Base-by-base conservation (phyloP, 2,329 filamentous ascomycete genomes). In the Colletotrichum sp. region DNA sequence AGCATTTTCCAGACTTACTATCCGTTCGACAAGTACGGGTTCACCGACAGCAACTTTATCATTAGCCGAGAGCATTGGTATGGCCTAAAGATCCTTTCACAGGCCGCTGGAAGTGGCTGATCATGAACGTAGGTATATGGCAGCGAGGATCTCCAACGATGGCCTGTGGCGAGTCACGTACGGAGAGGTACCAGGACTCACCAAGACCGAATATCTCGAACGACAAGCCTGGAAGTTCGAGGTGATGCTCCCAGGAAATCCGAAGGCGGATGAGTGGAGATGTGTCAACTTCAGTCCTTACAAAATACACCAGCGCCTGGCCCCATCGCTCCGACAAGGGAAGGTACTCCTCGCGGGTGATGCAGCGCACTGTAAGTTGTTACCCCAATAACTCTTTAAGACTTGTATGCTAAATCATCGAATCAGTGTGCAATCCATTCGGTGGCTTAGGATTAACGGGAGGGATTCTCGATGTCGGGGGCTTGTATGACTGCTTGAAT, bases 381-480 rank as follows among this genome's bases (percentile, higher is more conserved):
- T 3, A 61, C 3, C 28, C 3, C 5, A 30, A 7, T 4, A 3
- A 12, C 24, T 26, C 55, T 59, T 2, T 4, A 4, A 16, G 55
- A 28, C 26, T 16, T 59, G 21, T 1, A 9, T 28, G 7, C 24
- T 59, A 28, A 59, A 16, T 0, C 0, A 10, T 16, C 0, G 0
- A 61, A 61, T 52, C 0, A 61, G 59, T 34, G 4, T 34, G 59
- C 2, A 34, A 61, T 14, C 59, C 30, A 30, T 61, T 34, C 2
- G 59, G 59, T 32, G 59, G 59, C 10, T 32, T 61, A 0, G 59
- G 59, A 3, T 14, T 61, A 6, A 24, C 59, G 6, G 28, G 59
- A 28, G 28, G 59, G 7, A 61, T 61, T n/a, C 59, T 61, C 2
- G 59, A 61, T 21, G 59, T 34, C 1, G 59, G 59, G 2, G 59